Percentiles rank a stretch among this genome's conserved stretches.
Conservation (phyloP, 495 filamentous ascomycete species). For the Trichocladium antarcticum region DNA sequence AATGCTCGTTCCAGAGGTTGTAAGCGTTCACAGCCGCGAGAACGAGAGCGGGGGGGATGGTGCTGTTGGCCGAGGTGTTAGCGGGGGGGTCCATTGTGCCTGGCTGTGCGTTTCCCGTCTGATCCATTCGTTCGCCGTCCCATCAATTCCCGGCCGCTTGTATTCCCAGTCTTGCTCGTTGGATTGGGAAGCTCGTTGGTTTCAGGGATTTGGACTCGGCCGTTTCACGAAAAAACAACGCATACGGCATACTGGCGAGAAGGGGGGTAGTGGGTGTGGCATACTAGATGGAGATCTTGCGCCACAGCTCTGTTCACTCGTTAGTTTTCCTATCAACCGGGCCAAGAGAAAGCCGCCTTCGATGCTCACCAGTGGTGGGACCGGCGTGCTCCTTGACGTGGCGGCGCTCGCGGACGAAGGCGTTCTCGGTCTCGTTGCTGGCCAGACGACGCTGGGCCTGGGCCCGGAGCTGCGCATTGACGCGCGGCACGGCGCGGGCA, state of each 20-base stretch:
- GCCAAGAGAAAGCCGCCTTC: background rate
- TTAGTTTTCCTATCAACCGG: constrained; percentile 9
- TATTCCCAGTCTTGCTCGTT: background rate
- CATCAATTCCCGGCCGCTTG: background rate
- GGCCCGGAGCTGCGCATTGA: constrained; percentile 45
- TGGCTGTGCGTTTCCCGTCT: background rate
- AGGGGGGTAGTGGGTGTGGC: constrained; percentile 15
- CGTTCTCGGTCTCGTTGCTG: constrained; percentile 57
- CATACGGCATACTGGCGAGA: constrained; percentile 8
- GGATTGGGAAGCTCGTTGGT: background rate
- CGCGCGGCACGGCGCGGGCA: constrained; percentile 48
- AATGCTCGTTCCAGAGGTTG: constrained; percentile 84
- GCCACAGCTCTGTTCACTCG: constrained; percentile 66
- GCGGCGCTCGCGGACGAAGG: constrained; percentile 75
- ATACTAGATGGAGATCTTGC: constrained; percentile 89
- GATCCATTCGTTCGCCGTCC: constrained; percentile 5
- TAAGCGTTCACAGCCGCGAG: constrained; percentile 69
- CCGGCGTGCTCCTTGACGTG: constrained; percentile 79
- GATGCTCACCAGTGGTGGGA: constrained; percentile 57
- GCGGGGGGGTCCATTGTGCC: background rate
- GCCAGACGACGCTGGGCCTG: constrained; percentile 58
- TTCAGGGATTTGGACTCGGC: background rate
- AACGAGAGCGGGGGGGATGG: constrained; percentile 56
- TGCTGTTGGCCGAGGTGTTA: constrained; percentile 37
- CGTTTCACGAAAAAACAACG: constrained; percentile 25